These are phyloP conservation scores for Aspergillus hiratsukae DNA, from an alignment of 2,329 filamentous ascomycete genomes.

Conservation along the genomic window DNA sequence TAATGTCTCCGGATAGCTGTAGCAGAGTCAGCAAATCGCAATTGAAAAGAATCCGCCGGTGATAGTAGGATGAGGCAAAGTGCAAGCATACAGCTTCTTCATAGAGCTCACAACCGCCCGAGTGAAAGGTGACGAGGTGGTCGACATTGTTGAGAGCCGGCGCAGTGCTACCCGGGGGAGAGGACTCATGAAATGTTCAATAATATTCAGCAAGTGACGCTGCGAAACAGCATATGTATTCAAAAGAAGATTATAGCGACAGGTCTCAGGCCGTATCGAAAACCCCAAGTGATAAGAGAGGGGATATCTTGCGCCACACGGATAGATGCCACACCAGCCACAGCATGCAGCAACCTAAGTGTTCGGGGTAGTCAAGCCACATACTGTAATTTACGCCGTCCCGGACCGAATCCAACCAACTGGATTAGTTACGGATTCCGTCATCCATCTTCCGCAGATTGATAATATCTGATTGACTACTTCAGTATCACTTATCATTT, in stretches of 20 bases:
- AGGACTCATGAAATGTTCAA: conserved; percentile 21
- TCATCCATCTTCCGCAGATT: background rate
- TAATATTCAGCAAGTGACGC: background rate
- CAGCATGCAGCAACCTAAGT: too few species aligned
- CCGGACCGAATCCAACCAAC: background rate
- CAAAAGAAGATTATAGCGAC: background rate
- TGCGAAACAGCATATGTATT: background rate
- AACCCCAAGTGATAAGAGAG: background rate
- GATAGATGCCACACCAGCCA: background rate
- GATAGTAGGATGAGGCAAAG: conserved; percentile 5
- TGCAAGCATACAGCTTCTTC: conserved; percentile 65
- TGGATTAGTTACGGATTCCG: background rate
- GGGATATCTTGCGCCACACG: background rate
- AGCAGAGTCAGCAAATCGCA: conserved; percentile 8
- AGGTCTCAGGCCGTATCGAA: background rate
- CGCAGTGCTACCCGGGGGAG: conserved; percentile 15
- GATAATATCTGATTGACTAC: background rate
- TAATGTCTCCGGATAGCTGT: conserved; percentile 79
- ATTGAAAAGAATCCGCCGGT: conserved; percentile 1
- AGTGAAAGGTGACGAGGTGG: conserved; percentile 56
- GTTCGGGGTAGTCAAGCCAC: background rate
- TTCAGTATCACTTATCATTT: background rate
- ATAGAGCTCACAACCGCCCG: conserved; percentile 70
- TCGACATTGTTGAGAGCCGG: conserved; percentile 31
- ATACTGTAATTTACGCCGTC: background rate